Conservation (phyloP, 495 filamentous ascomycete species). For the Penicillium angulare region DNA sequence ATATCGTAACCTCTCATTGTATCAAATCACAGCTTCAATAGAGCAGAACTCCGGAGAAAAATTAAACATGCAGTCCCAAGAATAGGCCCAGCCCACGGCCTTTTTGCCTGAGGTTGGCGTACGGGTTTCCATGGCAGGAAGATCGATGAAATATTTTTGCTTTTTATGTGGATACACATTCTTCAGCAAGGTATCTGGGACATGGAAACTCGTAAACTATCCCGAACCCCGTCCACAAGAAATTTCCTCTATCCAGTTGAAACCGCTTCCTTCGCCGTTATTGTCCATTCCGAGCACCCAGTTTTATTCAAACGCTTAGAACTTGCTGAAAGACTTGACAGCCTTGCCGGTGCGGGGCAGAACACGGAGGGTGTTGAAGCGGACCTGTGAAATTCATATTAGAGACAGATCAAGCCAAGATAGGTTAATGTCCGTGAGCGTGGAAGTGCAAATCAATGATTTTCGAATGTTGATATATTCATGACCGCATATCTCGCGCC, state of each 20-base stretch:
- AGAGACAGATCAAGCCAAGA: conserved; percentile 9
- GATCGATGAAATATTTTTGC: conserved; percentile 43
- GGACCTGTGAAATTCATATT: conserved; percentile 60
- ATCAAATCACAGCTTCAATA: conserved; percentile 11
- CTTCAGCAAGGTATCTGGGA: conserved; percentile 49
- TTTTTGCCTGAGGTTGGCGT: conserved; percentile 19
- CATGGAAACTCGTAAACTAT: conserved; percentile 51
- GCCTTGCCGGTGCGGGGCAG: conserved; percentile 94
- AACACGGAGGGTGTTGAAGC: conserved; percentile 98
- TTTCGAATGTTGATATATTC: too few relatives aligned
- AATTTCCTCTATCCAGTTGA: conserved; percentile 42
- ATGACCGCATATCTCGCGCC: too few relatives aligned
- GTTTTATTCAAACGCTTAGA: conserved; percentile 59
- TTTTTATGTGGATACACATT: conserved; percentile 51
- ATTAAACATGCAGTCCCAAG: conserved; percentile 22
- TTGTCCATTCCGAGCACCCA: conserved; percentile 39
- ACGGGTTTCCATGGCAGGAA: conserved; percentile 33
- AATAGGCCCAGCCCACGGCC: conserved; percentile 12
- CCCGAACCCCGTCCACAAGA: conserved; percentile 43
- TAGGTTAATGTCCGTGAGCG: too few relatives aligned
- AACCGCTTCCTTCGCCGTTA: conserved; percentile 44
- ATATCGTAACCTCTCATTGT: conserved; percentile 13
- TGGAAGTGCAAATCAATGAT: too few relatives aligned
- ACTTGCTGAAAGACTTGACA: conserved; percentile 97
- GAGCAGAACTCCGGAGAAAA: conserved; percentile 5